These are phyloP conservation scores for Calocybe cyanea DNA, from an alignment of 768 basidiomycete species.

Conservation along the genomic window DNA sequence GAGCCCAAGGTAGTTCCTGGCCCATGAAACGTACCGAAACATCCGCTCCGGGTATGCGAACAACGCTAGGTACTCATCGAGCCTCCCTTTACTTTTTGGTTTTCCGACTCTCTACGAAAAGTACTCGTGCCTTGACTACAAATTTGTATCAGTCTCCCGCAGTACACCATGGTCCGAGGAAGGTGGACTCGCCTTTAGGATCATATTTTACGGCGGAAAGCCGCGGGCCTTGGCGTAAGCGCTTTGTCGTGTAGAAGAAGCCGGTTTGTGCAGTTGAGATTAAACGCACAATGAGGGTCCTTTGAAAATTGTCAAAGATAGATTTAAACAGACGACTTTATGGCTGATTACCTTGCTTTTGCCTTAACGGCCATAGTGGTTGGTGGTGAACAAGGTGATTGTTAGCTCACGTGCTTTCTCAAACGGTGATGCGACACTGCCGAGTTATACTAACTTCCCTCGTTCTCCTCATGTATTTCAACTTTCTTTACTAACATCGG, in stretches of 20 bases:
- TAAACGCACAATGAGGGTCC: conserved; percentile 82
- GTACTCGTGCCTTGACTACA: conserved; percentile 66
- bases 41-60: too few relatives aligned
- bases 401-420: background rate
- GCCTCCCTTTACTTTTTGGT: conserved; percentile 50
- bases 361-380: conserved; percentile 57
- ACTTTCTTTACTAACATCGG: too few relatives aligned
- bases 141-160: background rate
- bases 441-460: too few relatives aligned
- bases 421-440: too few relatives aligned
- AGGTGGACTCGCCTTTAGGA: conserved; percentile 59
- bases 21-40: too few relatives aligned
- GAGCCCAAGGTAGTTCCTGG: too few relatives aligned
- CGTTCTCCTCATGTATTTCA: too few relatives aligned
- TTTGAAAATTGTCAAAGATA: conserved; percentile 27
- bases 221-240: conserved; percentile 70
- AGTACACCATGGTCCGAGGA: background rate
- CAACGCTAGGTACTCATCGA: too few relatives aligned
- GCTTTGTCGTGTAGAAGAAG: conserved; percentile 83
- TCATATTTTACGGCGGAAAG: conserved; percentile 92
- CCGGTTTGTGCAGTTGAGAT: conserved; percentile 92
- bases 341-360: conserved; percentile 50
- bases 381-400: background rate
- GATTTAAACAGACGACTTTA: background rate
- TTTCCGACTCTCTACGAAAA: conserved; percentile 80